phyloP scores from a whole-genome alignment of 805 yeast genomes.

The Candida yuanshanica region DNA sequence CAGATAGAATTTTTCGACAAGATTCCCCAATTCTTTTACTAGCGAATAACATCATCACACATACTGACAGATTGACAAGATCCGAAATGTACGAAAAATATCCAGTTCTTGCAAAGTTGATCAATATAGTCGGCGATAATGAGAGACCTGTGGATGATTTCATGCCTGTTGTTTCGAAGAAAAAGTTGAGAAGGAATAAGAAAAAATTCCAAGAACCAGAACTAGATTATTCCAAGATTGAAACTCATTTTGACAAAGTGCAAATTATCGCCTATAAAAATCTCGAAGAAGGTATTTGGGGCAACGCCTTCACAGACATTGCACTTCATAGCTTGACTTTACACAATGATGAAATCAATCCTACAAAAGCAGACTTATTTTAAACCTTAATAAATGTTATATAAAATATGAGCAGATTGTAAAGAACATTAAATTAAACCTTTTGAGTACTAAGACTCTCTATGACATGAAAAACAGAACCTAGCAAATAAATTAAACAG shows the following conservation, averaged over 20 bases:
- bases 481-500: neutral
- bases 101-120: conserved; percentile 34
- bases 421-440: neutral
- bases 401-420: neutral
- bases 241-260: conserved; percentile 28
- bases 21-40: conserved; percentile 36
- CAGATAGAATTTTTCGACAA: conserved; percentile 33
- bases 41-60: conserved; percentile 47
- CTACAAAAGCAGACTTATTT: conserved; percentile 5
- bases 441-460: neutral
- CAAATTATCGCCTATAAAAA: conserved; percentile 19
- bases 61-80: conserved; percentile 47
- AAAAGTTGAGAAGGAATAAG: conserved; percentile 23
- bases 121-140: conserved; percentile 20
- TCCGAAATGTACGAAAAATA: conserved; percentile 37
- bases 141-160: conserved; percentile 16
- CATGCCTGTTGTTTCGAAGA: conserved; percentile 11
- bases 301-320: conserved; percentile 48
- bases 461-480: conserved; percentile 1
- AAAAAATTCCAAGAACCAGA: conserved; percentile 23
- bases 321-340: conserved; percentile 32
- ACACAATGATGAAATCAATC: neutral
- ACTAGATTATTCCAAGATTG: conserved; percentile 27
- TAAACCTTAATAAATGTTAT: neutral
- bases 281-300: conserved; percentile 36